Base-by-base conservation (phyloP, 805 yeast genomes). In the Teunomyces pallodes region DNA sequence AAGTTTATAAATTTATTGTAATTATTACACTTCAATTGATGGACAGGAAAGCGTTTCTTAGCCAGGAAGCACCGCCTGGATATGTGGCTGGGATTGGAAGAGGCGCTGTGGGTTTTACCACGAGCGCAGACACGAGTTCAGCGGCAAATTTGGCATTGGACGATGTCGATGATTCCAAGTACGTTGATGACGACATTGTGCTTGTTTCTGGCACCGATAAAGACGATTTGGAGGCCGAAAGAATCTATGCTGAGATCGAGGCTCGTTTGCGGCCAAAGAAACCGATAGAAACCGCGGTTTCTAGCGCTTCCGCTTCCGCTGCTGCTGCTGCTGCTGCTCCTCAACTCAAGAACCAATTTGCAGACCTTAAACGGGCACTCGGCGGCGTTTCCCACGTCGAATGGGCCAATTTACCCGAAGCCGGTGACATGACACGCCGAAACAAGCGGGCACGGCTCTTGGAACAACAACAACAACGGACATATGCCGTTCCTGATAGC, bases 41-140 rank as follows among this genome's bases (percentile, higher is more conserved):
- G 48, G 48, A 48, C 13, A 33, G 48, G 28, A 35, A 43, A 29
- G 45, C 81, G 4, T 94, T 94, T 66, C 71, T 92, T 42, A 90
- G 86, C 59, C 89, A 87, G 69, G 82, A 83, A 51, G 86, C 98
- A 0, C 99, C 99, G 0, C 80, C 86, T 1, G 96, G 95, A 5
- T 92, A 92, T 61, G 79, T 90, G 36, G 86, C 98, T 3, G 99
- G 99, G 24, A 67, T 90, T 6, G 98, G 97, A 0, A 75, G 99
- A 61, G 99, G 99, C 26, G 98, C 97, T 1, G 80, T 88, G 1
- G 98, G 97, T 4, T 91, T 94, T 65, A 83, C 91, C 0, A 90
- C 96, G 0, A 79, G 90, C 49, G 89, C 94, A 1, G 95, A 86
- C 52, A 64, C 86, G 9, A 26, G 28, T 14, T 36, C 38, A 42